These are phyloP conservation scores for Dactylellina cionopaga DNA, from an alignment of 2,329 filamentous ascomycete genomes.

Conservation along the genomic window DNA sequence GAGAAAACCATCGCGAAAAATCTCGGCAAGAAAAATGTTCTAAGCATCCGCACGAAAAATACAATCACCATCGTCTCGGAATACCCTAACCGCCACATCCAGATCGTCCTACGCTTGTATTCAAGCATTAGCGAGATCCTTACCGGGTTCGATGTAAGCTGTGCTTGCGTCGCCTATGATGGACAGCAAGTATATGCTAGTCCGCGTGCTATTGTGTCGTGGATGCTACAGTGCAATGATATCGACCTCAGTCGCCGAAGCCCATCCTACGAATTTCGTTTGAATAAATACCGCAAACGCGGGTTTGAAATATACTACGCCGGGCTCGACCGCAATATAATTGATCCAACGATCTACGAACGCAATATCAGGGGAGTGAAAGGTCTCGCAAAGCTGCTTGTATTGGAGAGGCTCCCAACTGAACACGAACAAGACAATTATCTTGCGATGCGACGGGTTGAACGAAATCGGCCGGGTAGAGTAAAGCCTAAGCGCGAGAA, in stretches of 20 bases:
- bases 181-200: slow-evolving; percentile 82
- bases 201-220: slow-evolving; percentile 79
- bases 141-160: slow-evolving; percentile 88
- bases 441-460: slow-evolving; percentile 73
- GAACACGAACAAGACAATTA: slow-evolving; percentile 75
- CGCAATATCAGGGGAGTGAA: slow-evolving; percentile 78
- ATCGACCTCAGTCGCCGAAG: slow-evolving; percentile 83
- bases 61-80: slow-evolving; percentile 85
- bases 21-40: slow-evolving; percentile 75
- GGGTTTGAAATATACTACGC: slow-evolving; percentile 87
- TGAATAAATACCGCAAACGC: slow-evolving; percentile 84
- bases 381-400: slow-evolving; percentile 79
- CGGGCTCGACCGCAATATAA: slow-evolving; percentile 73
- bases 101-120: slow-evolving; percentile 87
- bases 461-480: slow-evolving; percentile 74
- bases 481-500: slow-evolving; percentile 19
- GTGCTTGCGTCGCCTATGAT: slow-evolving; percentile 79
- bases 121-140: slow-evolving; percentile 84
- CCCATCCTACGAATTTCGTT: slow-evolving; percentile 87
- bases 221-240: slow-evolving; percentile 82
- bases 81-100: slow-evolving; percentile 81
- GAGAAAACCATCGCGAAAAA: slow-evolving; percentile 77
- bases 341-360: slow-evolving; percentile 89
- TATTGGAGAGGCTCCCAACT: slow-evolving; percentile 80
- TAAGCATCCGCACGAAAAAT: slow-evolving; percentile 84